Evolutionary conservation across 2,329 filamentous ascomycete genomes (phyloP).

Genomic region (Orbilia blumenaviensis): DNA sequence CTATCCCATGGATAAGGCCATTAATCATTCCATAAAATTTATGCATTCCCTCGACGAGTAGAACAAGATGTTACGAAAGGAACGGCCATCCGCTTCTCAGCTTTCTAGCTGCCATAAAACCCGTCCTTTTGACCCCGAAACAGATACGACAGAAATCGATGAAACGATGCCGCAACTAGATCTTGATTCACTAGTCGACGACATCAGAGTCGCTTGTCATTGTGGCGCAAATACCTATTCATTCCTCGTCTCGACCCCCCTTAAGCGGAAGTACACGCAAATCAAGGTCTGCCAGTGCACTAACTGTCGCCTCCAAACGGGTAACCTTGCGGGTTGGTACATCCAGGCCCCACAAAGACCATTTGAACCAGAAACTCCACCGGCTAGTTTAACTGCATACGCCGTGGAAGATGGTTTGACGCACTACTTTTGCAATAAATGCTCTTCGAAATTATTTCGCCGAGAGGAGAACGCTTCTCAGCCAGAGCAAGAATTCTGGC

Average conservation of each 20-base stretch:
- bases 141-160: too few relatives aligned
- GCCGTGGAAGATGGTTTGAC: neutral
- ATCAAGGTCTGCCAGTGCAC: constrained; percentile 24
- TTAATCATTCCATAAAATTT: too few relatives aligned
- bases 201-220: constrained; percentile 10
- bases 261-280: constrained; percentile 1
- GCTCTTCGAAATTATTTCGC: constrained; percentile 26
- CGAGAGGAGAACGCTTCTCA: neutral
- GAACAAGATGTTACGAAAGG: too few relatives aligned
- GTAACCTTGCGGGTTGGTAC: constrained; percentile 20
- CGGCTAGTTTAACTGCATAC: neutral
- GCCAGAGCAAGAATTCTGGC: neutral
- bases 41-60: too few relatives aligned
- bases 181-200: neutral
- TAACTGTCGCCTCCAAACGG: constrained; percentile 24
- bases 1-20: too few relatives aligned
- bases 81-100: too few relatives aligned
- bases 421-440: constrained; percentile 33
- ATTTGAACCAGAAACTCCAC: constrained; percentile 12
- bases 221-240: constrained; percentile 14
- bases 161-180: neutral
- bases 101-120: too few relatives aligned
- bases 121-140: too few relatives aligned
- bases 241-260: neutral
- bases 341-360: constrained; percentile 10